Conservation (phyloP, 129 eudicot genomes). For the Helianthus tuberosus region DNA sequence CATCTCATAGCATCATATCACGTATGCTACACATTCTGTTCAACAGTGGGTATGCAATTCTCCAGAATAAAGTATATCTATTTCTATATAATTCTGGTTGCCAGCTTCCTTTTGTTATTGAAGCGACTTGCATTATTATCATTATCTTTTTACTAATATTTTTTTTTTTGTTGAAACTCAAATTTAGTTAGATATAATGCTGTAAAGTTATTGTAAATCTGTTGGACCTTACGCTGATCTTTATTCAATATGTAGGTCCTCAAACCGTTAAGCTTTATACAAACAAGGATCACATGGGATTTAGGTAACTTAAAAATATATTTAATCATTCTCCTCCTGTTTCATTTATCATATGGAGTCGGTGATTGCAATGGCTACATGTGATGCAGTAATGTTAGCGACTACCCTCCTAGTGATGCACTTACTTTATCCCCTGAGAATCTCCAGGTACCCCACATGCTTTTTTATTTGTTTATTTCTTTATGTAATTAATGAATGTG, state of each 20-base stretch:
- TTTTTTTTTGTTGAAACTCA: no score
- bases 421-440: slow-evolving; percentile 66
- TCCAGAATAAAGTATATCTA: no score
- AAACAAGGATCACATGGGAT: slow-evolving; percentile 97
- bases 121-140: not conserved
- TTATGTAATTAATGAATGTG: not conserved
- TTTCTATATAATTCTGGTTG: not conserved
- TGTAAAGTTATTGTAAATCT: not conserved
- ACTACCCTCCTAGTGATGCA: slow-evolving; percentile 88
- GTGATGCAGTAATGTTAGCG: slow-evolving; percentile 76
- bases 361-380: slow-evolving; percentile 21
- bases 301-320: slow-evolving; percentile 55
- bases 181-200: not conserved
- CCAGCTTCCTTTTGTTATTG: not conserved
- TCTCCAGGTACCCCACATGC: slow-evolving; percentile 51
- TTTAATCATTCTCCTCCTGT: not conserved
- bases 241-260: slow-evolving; percentile 60
- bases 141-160: not conserved
- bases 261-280: slow-evolving; percentile 82
- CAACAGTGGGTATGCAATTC: not conserved
- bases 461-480: not conserved
- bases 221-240: slow-evolving; percentile 13
- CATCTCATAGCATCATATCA: no score
- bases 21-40: not conserved
- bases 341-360: not conserved